Evolutionary conservation across 1,284 basidiomycete species (phyloP).

Genomic region (Tilletia caries): DNA sequence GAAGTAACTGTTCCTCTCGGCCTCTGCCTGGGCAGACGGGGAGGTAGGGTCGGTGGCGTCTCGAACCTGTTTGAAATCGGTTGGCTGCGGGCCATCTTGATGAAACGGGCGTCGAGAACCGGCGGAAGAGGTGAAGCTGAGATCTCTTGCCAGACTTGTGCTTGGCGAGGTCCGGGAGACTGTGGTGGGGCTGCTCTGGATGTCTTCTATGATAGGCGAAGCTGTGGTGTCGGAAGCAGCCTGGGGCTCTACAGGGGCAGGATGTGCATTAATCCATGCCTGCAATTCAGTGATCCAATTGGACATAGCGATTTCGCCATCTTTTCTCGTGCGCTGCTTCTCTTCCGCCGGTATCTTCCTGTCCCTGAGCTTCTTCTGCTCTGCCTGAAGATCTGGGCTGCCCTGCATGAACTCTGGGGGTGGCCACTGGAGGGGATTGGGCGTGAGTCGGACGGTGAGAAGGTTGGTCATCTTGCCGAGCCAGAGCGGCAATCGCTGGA

Average conservation of each 20-base stretch:
- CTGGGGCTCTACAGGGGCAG: too few species aligned
- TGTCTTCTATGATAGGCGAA: too few species aligned
- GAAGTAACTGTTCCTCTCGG: constrained; percentile 82
- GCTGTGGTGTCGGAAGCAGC: too few species aligned
- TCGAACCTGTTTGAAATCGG: neutral
- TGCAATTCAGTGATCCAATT: constrained; percentile 41
- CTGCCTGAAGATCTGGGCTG: constrained; percentile 17
- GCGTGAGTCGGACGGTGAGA: constrained; percentile 78
- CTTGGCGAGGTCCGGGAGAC: too few species aligned
- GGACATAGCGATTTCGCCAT: constrained; percentile 57
- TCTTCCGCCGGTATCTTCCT: constrained; percentile 22
- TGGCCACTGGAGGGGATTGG: constrained; percentile 84
- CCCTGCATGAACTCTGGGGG: constrained; percentile 32
- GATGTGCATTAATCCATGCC: constrained; percentile 30
- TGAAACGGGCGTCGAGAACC: too few species aligned
- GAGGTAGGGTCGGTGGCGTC: constrained; percentile 15
- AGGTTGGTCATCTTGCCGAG: constrained; percentile 70
- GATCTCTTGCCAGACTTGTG: too few species aligned
- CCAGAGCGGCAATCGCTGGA: constrained; percentile 75
- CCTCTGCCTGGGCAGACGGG: constrained; percentile 55
- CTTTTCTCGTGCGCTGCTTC: constrained; percentile 46
- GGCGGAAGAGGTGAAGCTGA: too few species aligned
- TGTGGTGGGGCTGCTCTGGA: too few species aligned
- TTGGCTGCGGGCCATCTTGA: neutral
- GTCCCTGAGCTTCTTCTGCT: constrained; percentile 35